Evolutionary conservation across 1,284 basidiomycete species (phyloP).

Genomic region (Limonomyces culmigenus): DNA sequence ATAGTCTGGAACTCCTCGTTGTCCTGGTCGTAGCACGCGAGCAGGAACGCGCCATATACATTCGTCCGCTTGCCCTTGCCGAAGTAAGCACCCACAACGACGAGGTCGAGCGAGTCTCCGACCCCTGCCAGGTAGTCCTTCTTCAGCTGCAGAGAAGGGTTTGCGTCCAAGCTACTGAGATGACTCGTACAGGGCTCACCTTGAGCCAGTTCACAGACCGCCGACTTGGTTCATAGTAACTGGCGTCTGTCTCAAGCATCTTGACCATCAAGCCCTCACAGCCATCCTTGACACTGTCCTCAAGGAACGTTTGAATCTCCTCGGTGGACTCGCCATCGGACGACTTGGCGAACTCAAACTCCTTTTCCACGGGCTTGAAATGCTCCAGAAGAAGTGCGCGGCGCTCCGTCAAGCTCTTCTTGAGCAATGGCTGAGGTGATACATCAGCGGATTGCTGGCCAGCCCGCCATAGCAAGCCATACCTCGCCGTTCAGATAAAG

Average conservation of each 20-base stretch:
- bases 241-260: constrained; percentile 83
- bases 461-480: constrained; percentile 9
- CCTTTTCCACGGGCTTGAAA: constrained; percentile 72
- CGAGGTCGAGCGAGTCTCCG: constrained; percentile 93
- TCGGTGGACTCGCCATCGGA: constrained; percentile 85
- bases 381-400: constrained; percentile 64
- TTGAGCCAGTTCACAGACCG: constrained; percentile 98
- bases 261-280: constrained; percentile 99
- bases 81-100: constrained; percentile 92
- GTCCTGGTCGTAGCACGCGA: constrained; percentile 89
- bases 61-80: constrained; percentile 97
- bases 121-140: constrained; percentile 96
- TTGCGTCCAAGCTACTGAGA: neutral
- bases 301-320: constrained; percentile 90
- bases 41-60: constrained; percentile 89
- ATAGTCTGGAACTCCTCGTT: constrained; percentile 88
- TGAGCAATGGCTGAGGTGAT: constrained; percentile 39
- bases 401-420: constrained; percentile 54
- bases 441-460: constrained; percentile 1
- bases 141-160: constrained; percentile 50
- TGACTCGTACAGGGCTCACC: constrained; percentile 23
- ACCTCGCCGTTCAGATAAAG: constrained; percentile 91
- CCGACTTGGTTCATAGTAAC: constrained; percentile 90
- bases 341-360: constrained; percentile 87
- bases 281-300: constrained; percentile 92